Evolutionary conservation across 2,329 filamentous ascomycete species (phyloP), one percentile per base, ranked within the genome.

Genomic region (Penicillium sp.): DNA sequence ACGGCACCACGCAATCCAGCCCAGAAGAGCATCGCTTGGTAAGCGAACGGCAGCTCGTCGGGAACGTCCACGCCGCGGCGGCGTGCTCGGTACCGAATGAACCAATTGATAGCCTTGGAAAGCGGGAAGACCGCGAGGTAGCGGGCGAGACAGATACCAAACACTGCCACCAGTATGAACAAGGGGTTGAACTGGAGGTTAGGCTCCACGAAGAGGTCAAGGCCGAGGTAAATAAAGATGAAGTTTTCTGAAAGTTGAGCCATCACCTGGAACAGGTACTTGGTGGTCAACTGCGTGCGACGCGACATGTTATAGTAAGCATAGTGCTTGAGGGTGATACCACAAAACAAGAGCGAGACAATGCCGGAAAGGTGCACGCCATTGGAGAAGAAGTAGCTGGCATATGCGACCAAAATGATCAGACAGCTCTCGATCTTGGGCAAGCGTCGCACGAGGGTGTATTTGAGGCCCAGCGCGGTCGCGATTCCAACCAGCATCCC

Each of bases 11-110:
- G 90, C 31, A 99, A 82, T 26, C 94, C 94, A 16, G 94, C 94
- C 94, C 94, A 99, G 78, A 96, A 99, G n/a, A 99, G 85, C 94
- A 99, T 97, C n/a, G 89, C 92, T 75, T 97, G 94, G 75, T 97
- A 96, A 65, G 90, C 91, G 70, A 92, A 95, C 0, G 94, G 94
- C 35, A 99, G 79, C 73, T 97, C 94, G 62, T 97, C 93, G 16
- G 85, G 85, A 5, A 88, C 85, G 55, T 96, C 89, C 55, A 81
- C 82, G 24, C 92, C 92, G 52, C 87, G 84, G 47, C 90, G 85
- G 48, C 85, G 83, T 16, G 92, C 90, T 45, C 92, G 85, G 71
- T 96, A 96, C 56, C 89, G 85, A 64, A 95, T 91, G 69, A 97
- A 89, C 82, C 89, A 92, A 74, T 99, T 99, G 74, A 99, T 96